These are phyloP conservation scores for Ganoderma lingzhi DNA, from an alignment of 1,284 basidiomycete species.

Conservation along the genomic window DNA sequence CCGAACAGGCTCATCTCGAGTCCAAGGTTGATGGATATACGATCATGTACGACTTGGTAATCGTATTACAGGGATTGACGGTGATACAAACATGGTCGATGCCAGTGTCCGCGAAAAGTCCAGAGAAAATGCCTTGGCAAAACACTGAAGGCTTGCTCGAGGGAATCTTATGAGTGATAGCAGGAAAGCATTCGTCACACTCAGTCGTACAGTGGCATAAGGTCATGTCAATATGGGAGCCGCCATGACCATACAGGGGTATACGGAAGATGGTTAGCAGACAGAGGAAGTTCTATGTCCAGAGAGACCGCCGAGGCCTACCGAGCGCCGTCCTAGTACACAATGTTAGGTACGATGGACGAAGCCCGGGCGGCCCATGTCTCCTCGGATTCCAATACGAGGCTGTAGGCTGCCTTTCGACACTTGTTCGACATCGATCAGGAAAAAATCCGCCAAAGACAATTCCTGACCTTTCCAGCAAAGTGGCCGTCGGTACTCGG, in stretches of 20 bases:
- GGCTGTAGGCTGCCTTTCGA: slow-evolving; percentile 2
- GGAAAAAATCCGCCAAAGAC: neutral
- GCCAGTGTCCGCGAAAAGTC: neutral
- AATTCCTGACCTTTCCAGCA: neutral
- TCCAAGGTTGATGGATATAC: no score
- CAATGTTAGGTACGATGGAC: neutral
- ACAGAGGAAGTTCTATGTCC: neutral
- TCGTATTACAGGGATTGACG: neutral
- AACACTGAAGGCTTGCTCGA: no score
- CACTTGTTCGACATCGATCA: neutral
- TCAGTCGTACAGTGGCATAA: neutral
- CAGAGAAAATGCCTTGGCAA: neutral
- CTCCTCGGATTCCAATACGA: neutral
- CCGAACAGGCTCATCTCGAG: no score
- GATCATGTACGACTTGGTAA: neutral
- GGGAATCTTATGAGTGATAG: neutral
- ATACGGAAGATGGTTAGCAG: neutral
- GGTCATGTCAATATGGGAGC: neutral
- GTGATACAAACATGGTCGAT: neutral
- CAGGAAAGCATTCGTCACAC: neutral
- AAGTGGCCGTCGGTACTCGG: neutral
- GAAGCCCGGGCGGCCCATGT: neutral
- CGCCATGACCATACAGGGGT: neutral
- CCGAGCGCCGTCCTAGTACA: neutral
- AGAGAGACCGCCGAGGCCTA: neutral